Base-by-base conservation (phyloP, 2,329 filamentous ascomycete genomes). In the Ascochyta lentis region DNA sequence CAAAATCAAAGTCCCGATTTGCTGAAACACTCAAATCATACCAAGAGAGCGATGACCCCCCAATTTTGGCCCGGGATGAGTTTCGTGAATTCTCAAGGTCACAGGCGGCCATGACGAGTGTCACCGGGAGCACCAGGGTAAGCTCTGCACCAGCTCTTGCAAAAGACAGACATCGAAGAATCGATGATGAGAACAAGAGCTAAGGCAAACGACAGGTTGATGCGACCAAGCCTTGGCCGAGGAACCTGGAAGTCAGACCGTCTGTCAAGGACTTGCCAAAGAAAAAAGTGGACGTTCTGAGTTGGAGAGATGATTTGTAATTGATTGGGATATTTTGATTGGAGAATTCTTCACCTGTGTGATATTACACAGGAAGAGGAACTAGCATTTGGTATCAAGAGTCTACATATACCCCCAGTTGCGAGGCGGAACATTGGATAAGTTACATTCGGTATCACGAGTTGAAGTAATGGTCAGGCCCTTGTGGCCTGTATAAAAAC, bases 51-150 rank as follows among this genome's bases (percentile, higher is more conserved):
- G 43, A 24, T 22, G 23, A 10, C 7, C 38, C 51, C 10, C 10
- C 46, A 22, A 42, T 34, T 9, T 33, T 54, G 27, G 40, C 35
- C 4, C 51, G 56, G 1, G 67, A 71, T 23, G 47, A 46, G 10
- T 70, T 54, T 15, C 62, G 63, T 23, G 64, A 70, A 44, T 71
- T 57, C 34, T 22, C 53, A 16, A 60, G 58, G 33, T 61, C 56
- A 3, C 38, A 56, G 12, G 44, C 59, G 35, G 56, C 60, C 6
- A 31, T 46, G 23, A 67, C 63, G 1, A 63, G 62, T 1, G 56
- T 51, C 12, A 71, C 64, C 0, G 70, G 65, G 4, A 68, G 59
- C 39, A 64, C 48, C 1, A 40, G 46, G 31, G 69, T 70, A 60
- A 66, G 66, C 66, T 12, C 56, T 4, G 50, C 24, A 23, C 37